phyloP scores from a whole-genome alignment of 352 stramenopile species.

The Phytopythium litorale region DNA sequence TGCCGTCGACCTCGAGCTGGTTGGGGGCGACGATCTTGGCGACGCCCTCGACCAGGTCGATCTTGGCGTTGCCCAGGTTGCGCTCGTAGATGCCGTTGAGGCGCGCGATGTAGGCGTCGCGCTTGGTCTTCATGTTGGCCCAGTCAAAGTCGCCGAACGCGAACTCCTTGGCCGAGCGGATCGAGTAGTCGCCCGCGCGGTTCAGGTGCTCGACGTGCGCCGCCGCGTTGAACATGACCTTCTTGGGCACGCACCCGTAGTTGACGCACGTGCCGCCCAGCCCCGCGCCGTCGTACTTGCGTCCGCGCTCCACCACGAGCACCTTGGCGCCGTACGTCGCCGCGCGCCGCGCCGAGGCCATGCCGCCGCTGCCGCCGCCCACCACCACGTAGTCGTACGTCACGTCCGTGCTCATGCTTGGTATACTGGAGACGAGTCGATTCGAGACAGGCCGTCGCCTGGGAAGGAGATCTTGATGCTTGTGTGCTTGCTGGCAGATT shows the following conservation, averaged over 20 bases:
- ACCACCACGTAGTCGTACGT: slow-evolving; percentile 92
- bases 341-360: slow-evolving; percentile 90
- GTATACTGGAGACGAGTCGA: background rate
- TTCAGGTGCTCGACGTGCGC: slow-evolving; percentile 75
- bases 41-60: slow-evolving; percentile 87
- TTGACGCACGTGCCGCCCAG: slow-evolving; percentile 98
- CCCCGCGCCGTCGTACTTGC: slow-evolving; percentile 51
- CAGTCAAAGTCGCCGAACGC: slow-evolving; percentile 87
- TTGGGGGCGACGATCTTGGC: slow-evolving; percentile 86
- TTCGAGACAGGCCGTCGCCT: background rate
- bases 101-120: slow-evolving; percentile 93
- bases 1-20: slow-evolving; percentile 76
- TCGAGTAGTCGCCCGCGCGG: slow-evolving; percentile 67
- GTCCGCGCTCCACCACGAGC: slow-evolving; percentile 90
- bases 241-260: slow-evolving; percentile 98
- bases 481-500: slow-evolving; percentile 1
- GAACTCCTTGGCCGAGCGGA: slow-evolving; percentile 44
- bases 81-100: slow-evolving; percentile 97
- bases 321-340: slow-evolving; percentile 94
- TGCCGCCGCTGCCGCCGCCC: slow-evolving; percentile 88
- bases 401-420: slow-evolving; percentile 39
- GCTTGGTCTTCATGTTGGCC: slow-evolving; percentile 88
- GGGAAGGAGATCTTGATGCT: background rate
- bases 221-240: slow-evolving; percentile 96
- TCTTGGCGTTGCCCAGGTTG: slow-evolving; percentile 89